Evolutionary conservation across 495 filamentous ascomycete genomes (phyloP), one percentile per base, ranked within the genome.

Genomic region (Schizothecium vesticola): DNA sequence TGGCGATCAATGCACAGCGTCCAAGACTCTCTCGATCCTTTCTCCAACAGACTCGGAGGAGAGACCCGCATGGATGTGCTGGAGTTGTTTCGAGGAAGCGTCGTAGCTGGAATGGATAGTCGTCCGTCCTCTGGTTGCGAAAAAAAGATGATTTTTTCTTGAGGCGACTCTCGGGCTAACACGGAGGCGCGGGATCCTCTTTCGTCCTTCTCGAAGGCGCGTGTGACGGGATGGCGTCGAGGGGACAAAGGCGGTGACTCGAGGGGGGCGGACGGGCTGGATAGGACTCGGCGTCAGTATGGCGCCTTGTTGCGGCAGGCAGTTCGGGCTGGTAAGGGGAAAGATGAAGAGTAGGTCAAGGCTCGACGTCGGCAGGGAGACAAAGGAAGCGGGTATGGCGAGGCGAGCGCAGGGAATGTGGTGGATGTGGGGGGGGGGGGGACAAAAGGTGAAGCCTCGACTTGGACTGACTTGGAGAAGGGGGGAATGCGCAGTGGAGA

Each of bases 1-100:
- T 66, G 70, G 67, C 65, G 68, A 70, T 71, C 62, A 67, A 31
- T 58, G 66, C 67, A 72, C 65, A 36, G 57, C 43, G 72, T 73
- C 76, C 74, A 75, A 66, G 66, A 69, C 73, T 71, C 76, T 73
- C 69, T 69, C 63, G 67, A 73, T 72, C 73, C 75, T 72, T 31
- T 73, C 75, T 78, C 76, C 75, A 70, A 68, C 68, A 56, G 63
- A 63, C 33, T 61, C 56, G 56, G 59, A 61, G 33, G 63, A 57
- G 67, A 56, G 63, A 59, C 63, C 69, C 57, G 76, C 77, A 79
- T 79, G 74, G 69, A 70, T 68, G 51, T 68, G 22, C 65, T 59
- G 25, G 43, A 51, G 43, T 51, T 19, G 43, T 24, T 7, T 51
- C 43, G 31, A 21, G 65, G 59, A 33, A 22, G 59, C 51, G 28